Conservation (phyloP, 2,329 filamentous ascomycete species). For the Seiridium unicorne region DNA sequence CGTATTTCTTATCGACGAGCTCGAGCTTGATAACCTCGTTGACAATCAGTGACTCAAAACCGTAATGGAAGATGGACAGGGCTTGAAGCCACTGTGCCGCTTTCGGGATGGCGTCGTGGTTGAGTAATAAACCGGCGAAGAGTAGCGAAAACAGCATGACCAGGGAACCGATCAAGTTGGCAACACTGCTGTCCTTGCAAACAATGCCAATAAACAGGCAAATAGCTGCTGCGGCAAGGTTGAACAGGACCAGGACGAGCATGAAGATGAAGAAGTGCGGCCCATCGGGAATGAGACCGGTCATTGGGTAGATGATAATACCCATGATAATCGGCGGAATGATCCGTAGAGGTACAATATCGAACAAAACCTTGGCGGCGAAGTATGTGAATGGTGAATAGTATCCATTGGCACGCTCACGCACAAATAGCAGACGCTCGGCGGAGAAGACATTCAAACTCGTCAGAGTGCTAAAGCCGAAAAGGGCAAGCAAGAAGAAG, state of each 20-base stretch:
- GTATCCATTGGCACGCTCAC: conserved; percentile 95
- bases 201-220: conserved; percentile 96
- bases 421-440: conserved; percentile 85
- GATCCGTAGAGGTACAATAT: conserved; percentile 90
- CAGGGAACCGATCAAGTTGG: conserved; percentile 88
- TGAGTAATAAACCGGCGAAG: conserved; percentile 90
- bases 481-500: conserved; percentile 94
- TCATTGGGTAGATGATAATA: conserved; percentile 97
- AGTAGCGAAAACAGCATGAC: conserved; percentile 97
- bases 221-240: conserved; percentile 88
- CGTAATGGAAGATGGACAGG: conserved; percentile 97
- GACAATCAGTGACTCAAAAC: conserved; percentile 92
- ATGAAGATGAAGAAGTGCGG: conserved; percentile 89
- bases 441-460: conserved; percentile 90
- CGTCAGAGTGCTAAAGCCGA: conserved; percentile 94
- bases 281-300: conserved; percentile 79
- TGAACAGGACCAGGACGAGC: conserved; percentile 90
- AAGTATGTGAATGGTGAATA: conserved; percentile 95
- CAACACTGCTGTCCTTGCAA: conserved; percentile 86
- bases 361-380: conserved; percentile 93
- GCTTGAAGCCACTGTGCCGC: conserved; percentile 87
- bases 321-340: conserved; percentile 95
- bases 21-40: conserved; percentile 93
- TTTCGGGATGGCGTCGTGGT: conserved; percentile 87
- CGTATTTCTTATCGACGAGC: conserved; percentile 91